Base-by-base conservation (phyloP, 305 asterid genomes). In the Petunia hybrid region DNA sequence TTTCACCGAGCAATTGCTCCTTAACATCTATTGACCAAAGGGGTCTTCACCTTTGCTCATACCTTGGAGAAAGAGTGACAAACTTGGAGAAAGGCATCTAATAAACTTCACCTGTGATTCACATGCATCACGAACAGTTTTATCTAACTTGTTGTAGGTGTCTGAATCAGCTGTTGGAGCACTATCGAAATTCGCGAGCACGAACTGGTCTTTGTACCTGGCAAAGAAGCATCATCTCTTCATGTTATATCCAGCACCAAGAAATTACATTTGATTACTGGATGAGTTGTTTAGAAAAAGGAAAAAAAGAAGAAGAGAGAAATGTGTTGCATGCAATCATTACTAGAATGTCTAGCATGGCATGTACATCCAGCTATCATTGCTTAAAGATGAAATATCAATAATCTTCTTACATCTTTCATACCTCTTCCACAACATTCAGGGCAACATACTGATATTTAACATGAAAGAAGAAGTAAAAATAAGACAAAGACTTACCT, bases 131-230 rank as follows among this genome's bases (percentile, higher is more conserved):
- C 99, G 96, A 48, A 85, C 91, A 85, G 86, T 80, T 53, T 88
- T 91, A 51, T 80, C 91, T 86, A 95, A 80, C 87, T 92, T 97
- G 82, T 88, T 81, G 82, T 89, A 91, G 86, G 80, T 70, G 84
- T 93, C 98, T 78, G 97, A 90, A 84, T 95, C 99, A 79, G 87
- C 95, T 12, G 97, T 93, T n/a, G 99, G 99, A 84, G 97, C 97
- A 86, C 91, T 91, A 83, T 93, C 97, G 67, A 95, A 95, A 77
- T 84, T 90, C 56, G 97, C 96, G 78, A 93, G 88, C 67, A 97
- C 95, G 85, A 87, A 92, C 85, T 86, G 92, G 84, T 91, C 99
- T 3, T 93, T 84, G 4, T 80, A 86, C 98, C 99, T 97, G 92
- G 80, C 60, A 69, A 81, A 78, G 80, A 62, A 80, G 53, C 79